A percentile compares a stretch with the other conserved stretches of the same genome.
These are phyloP conservation scores for Ophiostoma angusticollis DNA, from an alignment of 2,329 filamentous ascomycete species.

Conservation along the genomic window DNA sequence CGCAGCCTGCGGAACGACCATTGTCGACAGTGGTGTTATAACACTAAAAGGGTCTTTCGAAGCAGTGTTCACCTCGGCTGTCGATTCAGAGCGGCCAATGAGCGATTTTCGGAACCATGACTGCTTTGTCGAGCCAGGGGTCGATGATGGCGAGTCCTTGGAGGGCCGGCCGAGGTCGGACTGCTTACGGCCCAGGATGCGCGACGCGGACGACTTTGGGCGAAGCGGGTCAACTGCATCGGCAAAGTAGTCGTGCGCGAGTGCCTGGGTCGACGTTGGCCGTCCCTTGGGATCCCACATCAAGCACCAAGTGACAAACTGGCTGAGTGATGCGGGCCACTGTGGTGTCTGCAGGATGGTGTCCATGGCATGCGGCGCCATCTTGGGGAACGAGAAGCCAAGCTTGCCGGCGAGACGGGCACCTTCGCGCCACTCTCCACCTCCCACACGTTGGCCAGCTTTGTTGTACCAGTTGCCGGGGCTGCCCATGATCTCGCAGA, in stretches of 20 bases:
- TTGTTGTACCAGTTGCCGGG: conserved; percentile 98
- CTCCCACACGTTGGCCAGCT: conserved; percentile 70
- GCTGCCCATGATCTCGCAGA: conserved; percentile 98
- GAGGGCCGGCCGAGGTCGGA: conserved; percentile 62
- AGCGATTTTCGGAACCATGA: conserved; percentile 97
- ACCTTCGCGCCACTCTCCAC: conserved; percentile 95
- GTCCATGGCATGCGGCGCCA: conserved; percentile 95
- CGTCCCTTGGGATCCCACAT: conserved; percentile 96
- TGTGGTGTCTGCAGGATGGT: conserved; percentile 81
- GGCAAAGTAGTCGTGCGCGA: conserved; percentile 86
- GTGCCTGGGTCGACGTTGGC: conserved; percentile 84
- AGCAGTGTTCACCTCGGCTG: conserved; percentile 28
- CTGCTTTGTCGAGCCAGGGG: conserved; percentile 62
- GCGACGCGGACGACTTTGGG: conserved; percentile 80
- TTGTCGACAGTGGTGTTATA: neutral
- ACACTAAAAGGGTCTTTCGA: conserved; percentile 5
- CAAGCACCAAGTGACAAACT: conserved; percentile 96
- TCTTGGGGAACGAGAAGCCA: conserved; percentile 97
- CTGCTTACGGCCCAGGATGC: conserved; percentile 76
- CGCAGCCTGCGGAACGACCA: neutral
- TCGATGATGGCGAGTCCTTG: conserved; percentile 46
- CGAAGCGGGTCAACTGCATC: conserved; percentile 86
- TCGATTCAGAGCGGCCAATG: conserved; percentile 63
- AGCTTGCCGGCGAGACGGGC: conserved; percentile 86
- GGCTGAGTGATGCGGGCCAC: conserved; percentile 76